Evolutionary conservation across 768 basidiomycete species (phyloP).

Genomic region (Suillus tomentosus): DNA sequence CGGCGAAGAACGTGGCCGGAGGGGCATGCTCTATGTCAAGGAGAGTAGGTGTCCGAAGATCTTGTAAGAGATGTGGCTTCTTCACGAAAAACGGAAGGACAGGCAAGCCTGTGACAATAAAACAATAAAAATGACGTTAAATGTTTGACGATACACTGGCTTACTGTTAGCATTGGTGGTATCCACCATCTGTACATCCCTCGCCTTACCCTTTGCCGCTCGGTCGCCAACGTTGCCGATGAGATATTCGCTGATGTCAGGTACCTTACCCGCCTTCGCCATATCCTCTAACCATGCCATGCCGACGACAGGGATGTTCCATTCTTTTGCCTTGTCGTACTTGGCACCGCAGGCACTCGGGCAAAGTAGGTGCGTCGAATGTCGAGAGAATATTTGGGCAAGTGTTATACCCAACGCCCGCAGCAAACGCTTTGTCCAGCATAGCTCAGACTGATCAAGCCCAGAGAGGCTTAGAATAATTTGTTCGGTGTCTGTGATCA

Average conservation of each 20-base stretch:
- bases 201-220: constrained; percentile 32
- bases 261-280: constrained; percentile 52
- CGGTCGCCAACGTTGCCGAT: constrained; percentile 20
- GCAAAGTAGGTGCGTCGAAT: constrained; percentile 81
- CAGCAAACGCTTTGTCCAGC: constrained; percentile 64
- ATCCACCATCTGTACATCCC: constrained; percentile 34
- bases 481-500: constrained; percentile 50
- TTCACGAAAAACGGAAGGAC: constrained; percentile 23
- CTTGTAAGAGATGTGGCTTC: constrained; percentile 25
- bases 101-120: constrained; percentile 11
- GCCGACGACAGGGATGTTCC: constrained; percentile 74
- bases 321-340: constrained; percentile 75
- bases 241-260: constrained; percentile 35
- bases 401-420: constrained; percentile 65
- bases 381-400: constrained; percentile 60
- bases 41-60: constrained; percentile 13
- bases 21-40: constrained; percentile 5
- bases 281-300: constrained; percentile 71
- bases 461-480: constrained; percentile 74
- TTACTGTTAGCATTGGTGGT: constrained; percentile 44
- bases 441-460: constrained; percentile 66
- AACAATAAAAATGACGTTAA: background rate
- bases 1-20: constrained; percentile 31
- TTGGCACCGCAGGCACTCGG: constrained; percentile 71
- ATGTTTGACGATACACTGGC: background rate